Conservation (phyloP, 352 stramenopile species). For the Phytopythium chamaehyphon region DNA sequence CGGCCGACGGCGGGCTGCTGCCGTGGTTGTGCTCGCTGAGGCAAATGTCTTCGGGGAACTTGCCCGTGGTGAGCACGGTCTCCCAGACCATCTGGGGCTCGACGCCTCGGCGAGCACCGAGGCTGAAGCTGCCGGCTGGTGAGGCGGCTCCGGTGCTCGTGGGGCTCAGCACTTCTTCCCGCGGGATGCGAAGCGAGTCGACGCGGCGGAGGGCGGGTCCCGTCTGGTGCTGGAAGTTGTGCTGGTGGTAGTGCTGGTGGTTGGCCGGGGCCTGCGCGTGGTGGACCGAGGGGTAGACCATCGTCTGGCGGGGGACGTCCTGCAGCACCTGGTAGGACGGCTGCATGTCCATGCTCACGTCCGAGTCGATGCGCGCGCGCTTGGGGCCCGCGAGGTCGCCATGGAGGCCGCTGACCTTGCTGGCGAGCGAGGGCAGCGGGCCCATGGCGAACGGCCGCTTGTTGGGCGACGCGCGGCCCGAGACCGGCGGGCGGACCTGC, state of each 20-base stretch:
- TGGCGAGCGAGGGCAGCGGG: conserved; percentile 25
- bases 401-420: conserved; percentile 33
- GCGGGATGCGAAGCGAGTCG: conserved; percentile 5
- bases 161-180: conserved; percentile 14
- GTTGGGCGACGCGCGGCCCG: conserved; percentile 6
- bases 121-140: conserved; percentile 4
- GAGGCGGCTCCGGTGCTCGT: conserved; percentile 15
- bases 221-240: conserved; percentile 9
- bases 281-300: conserved; percentile 20
- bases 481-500: conserved; percentile 28
- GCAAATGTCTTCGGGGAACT: conserved; percentile 60
- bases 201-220: conserved; percentile 5
- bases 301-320: conserved; percentile 23
- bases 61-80: conserved; percentile 45
- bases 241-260: conserved; percentile 10
- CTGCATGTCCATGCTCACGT: conserved; percentile 27
- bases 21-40: conserved; percentile 35
- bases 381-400: conserved; percentile 28
- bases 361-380: conserved; percentile 26
- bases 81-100: conserved; percentile 58
- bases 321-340: conserved; percentile 23
- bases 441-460: conserved; percentile 13
- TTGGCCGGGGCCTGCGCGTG: not conserved
- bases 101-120: conserved; percentile 3
- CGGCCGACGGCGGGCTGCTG: conserved; percentile 13